These are phyloP conservation scores for Cercophora sp. DNA, from an alignment of 495 filamentous ascomycete genomes.

Conservation along the genomic window DNA sequence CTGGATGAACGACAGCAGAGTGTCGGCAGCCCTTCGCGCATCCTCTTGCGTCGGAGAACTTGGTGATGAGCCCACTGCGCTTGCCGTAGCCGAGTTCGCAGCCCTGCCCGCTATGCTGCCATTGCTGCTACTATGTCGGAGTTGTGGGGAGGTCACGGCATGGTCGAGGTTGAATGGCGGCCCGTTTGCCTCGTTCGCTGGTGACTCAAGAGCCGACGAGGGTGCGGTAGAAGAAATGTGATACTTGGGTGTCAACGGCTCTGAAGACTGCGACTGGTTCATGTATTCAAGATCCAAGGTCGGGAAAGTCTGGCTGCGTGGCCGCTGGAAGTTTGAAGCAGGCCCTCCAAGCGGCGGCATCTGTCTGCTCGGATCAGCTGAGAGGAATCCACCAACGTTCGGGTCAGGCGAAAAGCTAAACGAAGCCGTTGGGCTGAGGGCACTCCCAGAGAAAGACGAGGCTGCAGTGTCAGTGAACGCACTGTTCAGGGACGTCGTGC, in stretches of 20 bases:
- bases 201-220: slow-evolving; percentile 66
- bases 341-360: slow-evolving; percentile 40
- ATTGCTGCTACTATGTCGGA: slow-evolving; percentile 54
- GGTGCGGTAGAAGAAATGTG: slow-evolving; percentile 52
- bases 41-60: slow-evolving; percentile 86
- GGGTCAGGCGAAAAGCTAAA: slow-evolving; percentile 75
- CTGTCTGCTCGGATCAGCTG: slow-evolving; percentile 60
- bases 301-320: slow-evolving; percentile 90
- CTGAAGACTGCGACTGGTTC: slow-evolving; percentile 57
- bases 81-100: slow-evolving; percentile 37
- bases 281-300: slow-evolving; percentile 69
- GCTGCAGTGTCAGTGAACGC: slow-evolving; percentile 58
- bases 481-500: slow-evolving; percentile 52
- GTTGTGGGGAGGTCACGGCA: slow-evolving; percentile 46
- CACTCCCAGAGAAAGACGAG: slow-evolving; percentile 66
- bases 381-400: slow-evolving; percentile 64
- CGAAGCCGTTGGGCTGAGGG: slow-evolving; percentile 81
- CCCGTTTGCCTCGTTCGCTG: slow-evolving; percentile 54
- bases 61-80: slow-evolving; percentile 43
- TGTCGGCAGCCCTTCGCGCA: slow-evolving; percentile 77
- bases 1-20: slow-evolving; percentile 80
- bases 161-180: slow-evolving; percentile 51
- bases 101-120: slow-evolving; percentile 46
- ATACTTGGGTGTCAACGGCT: slow-evolving; percentile 64
- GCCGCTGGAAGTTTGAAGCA: slow-evolving; percentile 61